Percentiles rank a stretch among this genome's conserved stretches.
phyloP scores from a whole-genome alignment of 2,329 filamentous ascomycete species.

The Alternaria panax region DNA sequence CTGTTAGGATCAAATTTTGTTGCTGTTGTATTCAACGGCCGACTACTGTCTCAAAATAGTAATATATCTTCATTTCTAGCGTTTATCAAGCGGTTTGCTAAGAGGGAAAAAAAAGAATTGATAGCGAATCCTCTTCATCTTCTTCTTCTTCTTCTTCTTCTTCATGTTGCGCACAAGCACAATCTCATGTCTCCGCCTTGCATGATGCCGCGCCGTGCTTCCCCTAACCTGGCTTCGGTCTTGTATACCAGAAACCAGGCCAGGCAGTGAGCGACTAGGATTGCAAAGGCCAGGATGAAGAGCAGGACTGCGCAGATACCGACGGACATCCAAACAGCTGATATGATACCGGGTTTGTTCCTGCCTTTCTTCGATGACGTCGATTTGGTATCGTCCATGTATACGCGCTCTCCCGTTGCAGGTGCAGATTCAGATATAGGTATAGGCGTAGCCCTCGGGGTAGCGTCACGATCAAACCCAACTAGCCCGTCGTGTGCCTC shows the following conservation, averaged over 20 bases:
- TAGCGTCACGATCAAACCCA: not conserved
- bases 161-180: constrained; percentile 34
- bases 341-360: not conserved
- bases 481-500: not conserved
- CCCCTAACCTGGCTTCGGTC: constrained; percentile 36
- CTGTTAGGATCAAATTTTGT: not conserved
- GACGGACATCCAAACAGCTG: constrained; percentile 8
- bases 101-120: too few species aligned
- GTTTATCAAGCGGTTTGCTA: not conserved
- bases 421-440: not conserved
- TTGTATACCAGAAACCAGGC: constrained; percentile 42
- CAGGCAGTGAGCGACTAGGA: constrained; percentile 37
- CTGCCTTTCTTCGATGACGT: not conserved
- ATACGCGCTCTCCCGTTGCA: not conserved
- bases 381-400: not conserved
- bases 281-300: constrained; percentile 28
- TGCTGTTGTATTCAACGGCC: not conserved
- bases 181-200: constrained; percentile 42
- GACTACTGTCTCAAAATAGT: not conserved
- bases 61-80: not conserved
- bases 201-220: constrained; percentile 31
- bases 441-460: not conserved
- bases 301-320: constrained; percentile 19
- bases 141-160: not conserved
- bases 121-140: too few species aligned